Evolutionary conservation across 495 filamentous ascomycete genomes (phyloP).

Genomic region (Hamigera avellanea): DNA sequence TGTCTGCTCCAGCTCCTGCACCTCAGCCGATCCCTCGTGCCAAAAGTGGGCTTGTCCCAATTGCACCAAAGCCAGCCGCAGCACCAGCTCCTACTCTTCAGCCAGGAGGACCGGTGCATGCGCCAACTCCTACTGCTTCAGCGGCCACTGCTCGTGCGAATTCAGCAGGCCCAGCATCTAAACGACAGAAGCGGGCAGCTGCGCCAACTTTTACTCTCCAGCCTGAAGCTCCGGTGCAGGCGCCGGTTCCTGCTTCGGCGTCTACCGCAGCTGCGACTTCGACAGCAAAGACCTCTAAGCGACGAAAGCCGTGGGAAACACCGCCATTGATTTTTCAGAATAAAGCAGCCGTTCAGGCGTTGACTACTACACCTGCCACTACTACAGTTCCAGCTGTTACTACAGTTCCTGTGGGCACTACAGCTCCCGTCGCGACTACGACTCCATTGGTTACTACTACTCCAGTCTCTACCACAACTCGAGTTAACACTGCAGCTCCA

Average conservation of each 20-base stretch:
- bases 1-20: constrained; percentile 3
- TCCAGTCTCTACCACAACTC: background rate
- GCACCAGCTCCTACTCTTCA: background rate
- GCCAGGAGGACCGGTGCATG: background rate
- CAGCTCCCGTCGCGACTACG: background rate
- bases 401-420: background rate
- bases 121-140: background rate
- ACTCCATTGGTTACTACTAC: background rate
- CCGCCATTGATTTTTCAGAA: no score
- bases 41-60: constrained; percentile 3
- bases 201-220: background rate
- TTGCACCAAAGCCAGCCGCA: constrained; percentile 9
- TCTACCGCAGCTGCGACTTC: background rate
- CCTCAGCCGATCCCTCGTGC: background rate
- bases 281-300: background rate
- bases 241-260: background rate
- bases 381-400: background rate
- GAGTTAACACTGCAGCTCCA: background rate
- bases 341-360: no score
- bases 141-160: background rate
- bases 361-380: no score
- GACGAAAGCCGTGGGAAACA: no score
- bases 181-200: no score
- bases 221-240: background rate
- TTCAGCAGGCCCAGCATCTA: background rate